Evolutionary conservation across 2,329 filamentous ascomycete genomes (phyloP).

Genomic region (Alternaria dauci): DNA sequence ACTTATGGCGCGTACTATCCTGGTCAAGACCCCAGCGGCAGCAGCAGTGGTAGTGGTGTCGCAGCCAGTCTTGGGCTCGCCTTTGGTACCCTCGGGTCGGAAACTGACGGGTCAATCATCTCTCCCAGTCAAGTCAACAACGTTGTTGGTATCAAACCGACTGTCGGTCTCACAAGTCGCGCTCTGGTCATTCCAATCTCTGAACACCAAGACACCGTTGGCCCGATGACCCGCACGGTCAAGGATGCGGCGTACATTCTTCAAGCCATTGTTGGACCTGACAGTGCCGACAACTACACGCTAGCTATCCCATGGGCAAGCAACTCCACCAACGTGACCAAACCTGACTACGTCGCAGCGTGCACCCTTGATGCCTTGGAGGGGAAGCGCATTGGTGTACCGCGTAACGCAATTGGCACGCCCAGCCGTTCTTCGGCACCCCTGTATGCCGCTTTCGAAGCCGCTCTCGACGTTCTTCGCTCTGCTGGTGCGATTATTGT

Average conservation of each 20-base stretch:
- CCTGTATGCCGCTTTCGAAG: constrained; percentile 64
- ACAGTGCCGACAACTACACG: constrained; percentile 65
- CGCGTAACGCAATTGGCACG: constrained; percentile 64
- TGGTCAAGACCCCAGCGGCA: constrained; percentile 63
- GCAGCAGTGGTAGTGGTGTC: constrained; percentile 65
- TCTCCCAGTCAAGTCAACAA: constrained; percentile 65
- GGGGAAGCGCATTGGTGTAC: constrained; percentile 70
- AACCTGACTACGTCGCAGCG: constrained; percentile 69
- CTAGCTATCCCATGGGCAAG: constrained; percentile 61
- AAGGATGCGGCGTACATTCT: constrained; percentile 66
- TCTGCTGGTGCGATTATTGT: constrained; percentile 68
- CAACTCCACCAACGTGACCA: constrained; percentile 48
- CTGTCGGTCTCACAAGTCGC: constrained; percentile 69
- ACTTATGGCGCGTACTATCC: constrained; percentile 68
- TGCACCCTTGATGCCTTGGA: constrained; percentile 62
- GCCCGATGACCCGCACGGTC: constrained; percentile 66
- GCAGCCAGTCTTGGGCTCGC: constrained; percentile 67
- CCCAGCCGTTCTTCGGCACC: constrained; percentile 42
- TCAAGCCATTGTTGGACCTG: constrained; percentile 66
- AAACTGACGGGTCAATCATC: constrained; percentile 70
- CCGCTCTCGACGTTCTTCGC: constrained; percentile 61
- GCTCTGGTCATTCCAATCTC: constrained; percentile 71
- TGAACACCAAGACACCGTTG: constrained; percentile 64
- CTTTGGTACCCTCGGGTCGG: constrained; percentile 67
- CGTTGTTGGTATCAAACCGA: constrained; percentile 69